A percentile compares a stretch with the other conserved stretches of the same genome.
phyloP scores from a whole-genome alignment of 2,329 filamentous ascomycete species.

The Thielaviopsis populi region DNA sequence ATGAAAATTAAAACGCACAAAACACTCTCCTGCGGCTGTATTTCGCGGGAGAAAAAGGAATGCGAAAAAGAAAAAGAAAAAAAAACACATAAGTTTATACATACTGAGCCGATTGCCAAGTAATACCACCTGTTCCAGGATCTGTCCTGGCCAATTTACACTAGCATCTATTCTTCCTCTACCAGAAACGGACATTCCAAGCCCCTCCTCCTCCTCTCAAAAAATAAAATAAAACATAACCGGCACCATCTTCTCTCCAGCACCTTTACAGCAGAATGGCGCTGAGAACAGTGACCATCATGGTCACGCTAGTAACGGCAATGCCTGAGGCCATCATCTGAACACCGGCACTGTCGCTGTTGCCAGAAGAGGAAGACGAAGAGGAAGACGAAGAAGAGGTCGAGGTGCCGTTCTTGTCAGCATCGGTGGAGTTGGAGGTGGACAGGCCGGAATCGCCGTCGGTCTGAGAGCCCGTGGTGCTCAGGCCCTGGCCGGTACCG shows the following conservation, averaged over 20 bases:
- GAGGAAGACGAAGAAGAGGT: not conserved
- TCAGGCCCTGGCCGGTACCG: slow-evolving; percentile 38
- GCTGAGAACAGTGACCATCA: slow-evolving; percentile 28
- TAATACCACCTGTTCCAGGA: not conserved
- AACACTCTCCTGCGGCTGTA: not conserved
- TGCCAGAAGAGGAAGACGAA: slow-evolving; percentile 16
- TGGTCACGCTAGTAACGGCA: slow-evolving; percentile 24
- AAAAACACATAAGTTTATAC: slow-evolving; percentile 14
- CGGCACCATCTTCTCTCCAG: not conserved
- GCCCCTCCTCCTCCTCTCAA: not conserved
- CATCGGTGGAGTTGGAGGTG: slow-evolving; percentile 28
- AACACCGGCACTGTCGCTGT: slow-evolving; percentile 23
- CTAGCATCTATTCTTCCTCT: not conserved
- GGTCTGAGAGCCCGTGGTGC: slow-evolving; percentile 39
- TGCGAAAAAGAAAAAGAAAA: slow-evolving; percentile 2
- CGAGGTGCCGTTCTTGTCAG: slow-evolving; percentile 18
- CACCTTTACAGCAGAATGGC: slow-evolving; percentile 27
- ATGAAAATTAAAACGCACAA: not conserved
- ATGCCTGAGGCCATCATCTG: slow-evolving; percentile 21
- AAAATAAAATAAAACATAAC: slow-evolving; percentile 5
- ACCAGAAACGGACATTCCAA: not conserved
- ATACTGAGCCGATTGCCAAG: slow-evolving; percentile 10
- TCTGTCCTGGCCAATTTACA: not conserved
- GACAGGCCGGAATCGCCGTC: slow-evolving; percentile 33
- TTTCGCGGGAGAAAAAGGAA: not conserved